Base-by-base conservation (phyloP, 345 rosid species). In the Populus tremula region DNA sequence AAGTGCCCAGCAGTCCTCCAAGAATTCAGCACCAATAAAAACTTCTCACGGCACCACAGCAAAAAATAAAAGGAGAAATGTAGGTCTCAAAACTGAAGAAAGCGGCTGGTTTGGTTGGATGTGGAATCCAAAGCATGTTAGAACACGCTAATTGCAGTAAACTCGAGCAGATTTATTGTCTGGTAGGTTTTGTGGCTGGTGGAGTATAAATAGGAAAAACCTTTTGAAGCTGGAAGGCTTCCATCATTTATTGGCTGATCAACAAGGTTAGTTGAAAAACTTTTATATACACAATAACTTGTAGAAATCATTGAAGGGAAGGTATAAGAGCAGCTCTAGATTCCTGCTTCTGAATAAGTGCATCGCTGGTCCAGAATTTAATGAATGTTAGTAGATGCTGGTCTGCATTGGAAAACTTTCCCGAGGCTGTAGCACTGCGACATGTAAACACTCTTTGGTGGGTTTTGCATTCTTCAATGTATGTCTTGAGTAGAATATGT, bases 81-180 rank as follows among this genome's bases (percentile, higher is more conserved):
- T 66, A 20, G 92, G 87, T 78, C 41, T 69, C 31, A 86, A 73
- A 81, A 72, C 78, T 21, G 70, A 87, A 27, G 91, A 90, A 73
- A 75, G 80, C 73, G 72, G 88, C 31, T 86, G 90, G 87, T 73
- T 87, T 71, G 78, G 76, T 13, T 70, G 82, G 84, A 75, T 76
- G 56, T 88, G 90, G 90, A 80, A 83, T 54, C 83, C 88, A 43
- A 90, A 90, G 82, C 71, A 78, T 8, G 70, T 83, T 43, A 84
- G 85, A 83, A 79, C 87, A 68, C 77, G 89, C 78, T 89, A 84
- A 89, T 25, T 45, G 41, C 59, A 78, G 65, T 35, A 13, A 65
- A 53, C 41, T 50, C 18, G 2, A 54, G 21, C 47, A 49, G 9
- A 62, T 7, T 25, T 10, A 18, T 10, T 3, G 53, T 13, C 6